Conservation (phyloP, 2,329 filamentous ascomycete species). For the Penicillium rolfsii region DNA sequence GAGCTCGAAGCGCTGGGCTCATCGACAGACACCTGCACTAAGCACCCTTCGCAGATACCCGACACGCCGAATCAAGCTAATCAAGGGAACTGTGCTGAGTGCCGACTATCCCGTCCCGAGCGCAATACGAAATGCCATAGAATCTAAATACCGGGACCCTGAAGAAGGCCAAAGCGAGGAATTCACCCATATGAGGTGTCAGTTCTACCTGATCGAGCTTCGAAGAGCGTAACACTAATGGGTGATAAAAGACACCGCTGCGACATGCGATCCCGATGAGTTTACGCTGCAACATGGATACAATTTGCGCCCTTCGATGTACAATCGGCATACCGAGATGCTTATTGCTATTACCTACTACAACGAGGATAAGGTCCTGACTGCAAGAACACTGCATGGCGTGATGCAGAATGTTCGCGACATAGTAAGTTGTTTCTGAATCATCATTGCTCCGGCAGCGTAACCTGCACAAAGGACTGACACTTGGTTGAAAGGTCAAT, state of each 20-base stretch:
- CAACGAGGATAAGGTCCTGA: conserved; percentile 94
- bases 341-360: conserved; percentile 97
- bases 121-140: conserved; percentile 21
- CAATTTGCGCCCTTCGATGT: conserved; percentile 94
- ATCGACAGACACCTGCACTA: conserved; percentile 5
- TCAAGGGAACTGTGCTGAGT: conserved; percentile 21
- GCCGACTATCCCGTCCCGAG: conserved; percentile 23
- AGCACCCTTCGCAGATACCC: conserved; percentile 19
- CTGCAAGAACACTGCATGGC: conserved; percentile 85
- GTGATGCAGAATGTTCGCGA: conserved; percentile 98
- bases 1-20: conserved; percentile 15
- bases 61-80: conserved; percentile 21
- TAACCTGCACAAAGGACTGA: too few species aligned
- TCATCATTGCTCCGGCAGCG: too few species aligned
- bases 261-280: conserved; percentile 93
- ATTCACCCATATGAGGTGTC: conserved; percentile 24
- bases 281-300: conserved; percentile 98
- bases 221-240: too few species aligned
- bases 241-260: conserved; percentile 70
- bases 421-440: conserved; percentile 57
- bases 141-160: conserved; percentile 19
- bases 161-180: conserved; percentile 22
- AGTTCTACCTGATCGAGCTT: neutral
- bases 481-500: conserved; percentile 58
- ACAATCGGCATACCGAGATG: conserved; percentile 93